Base-by-base conservation (phyloP, 257 asterid species). In the Ilex asprella region DNA sequence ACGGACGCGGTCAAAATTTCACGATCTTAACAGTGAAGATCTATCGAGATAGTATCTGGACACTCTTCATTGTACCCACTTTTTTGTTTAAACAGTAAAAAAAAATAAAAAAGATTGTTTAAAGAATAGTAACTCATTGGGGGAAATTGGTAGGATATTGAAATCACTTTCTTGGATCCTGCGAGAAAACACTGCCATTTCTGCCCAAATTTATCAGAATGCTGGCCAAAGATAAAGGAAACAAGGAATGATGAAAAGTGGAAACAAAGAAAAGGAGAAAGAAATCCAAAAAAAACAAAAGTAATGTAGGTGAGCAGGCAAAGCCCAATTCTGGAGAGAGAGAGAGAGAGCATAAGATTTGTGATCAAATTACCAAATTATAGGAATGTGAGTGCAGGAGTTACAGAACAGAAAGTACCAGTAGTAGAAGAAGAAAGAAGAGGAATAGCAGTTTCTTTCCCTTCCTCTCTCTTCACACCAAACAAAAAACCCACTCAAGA, bases 201-300 rank as follows among this genome's bases (percentile, higher is more conserved):
- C 63, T 63, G 49, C 68, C 66, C 68, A 65, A 52, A 73, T 58
- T 59, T 60, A 66, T 67, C 67, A 49, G 66, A 60, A 59, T 73
- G 63, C 61, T 81, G 74, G 67, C 83, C 73, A 78, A 83, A 72
- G 82, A 76, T 76, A 81, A 85, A 75, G 80, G 82, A 63, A 67
- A 77, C 77, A 78, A 79, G 78, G 83, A 83, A 85, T 83, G 82
- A 83, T 88, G 86, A 82, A 82, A 83, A 85, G 84, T 68, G 58
- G 78, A 63, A 29, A 63, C 75, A 52, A 73, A 47, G 21, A 39
- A 30, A 65, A 60, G 39, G 69, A 63, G 69, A 41, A 69, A 71
- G 67, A 69, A 75, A 76, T 68, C 72, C 63, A 56, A 72, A 81
- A 56, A 73, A 68, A 4, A 68, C 54, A 70, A 69, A 76, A 64